Base-by-base conservation (phyloP, 2,329 filamentous ascomycete genomes). In the Hymenoscyphus repandus region DNA sequence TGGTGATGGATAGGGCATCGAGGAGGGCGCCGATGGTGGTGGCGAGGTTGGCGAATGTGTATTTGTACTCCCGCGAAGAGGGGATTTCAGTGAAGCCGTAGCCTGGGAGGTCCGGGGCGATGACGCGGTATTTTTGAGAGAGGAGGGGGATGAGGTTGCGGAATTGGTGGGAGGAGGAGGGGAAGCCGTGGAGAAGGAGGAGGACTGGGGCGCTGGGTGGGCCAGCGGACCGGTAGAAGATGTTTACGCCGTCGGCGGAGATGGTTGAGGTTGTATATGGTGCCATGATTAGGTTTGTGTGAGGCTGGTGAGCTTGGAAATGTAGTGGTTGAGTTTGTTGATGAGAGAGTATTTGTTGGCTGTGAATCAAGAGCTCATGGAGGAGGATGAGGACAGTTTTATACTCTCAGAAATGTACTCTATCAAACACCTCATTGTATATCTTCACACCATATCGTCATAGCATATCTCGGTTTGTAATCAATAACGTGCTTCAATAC, bases 41-140 rank as follows among this genome's bases (percentile, higher is more conserved):
- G 32, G 78, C 66, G 5, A 83, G 63, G 60, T 69, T 73, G 42
- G 70, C 74, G 56, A 84, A 83, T 12, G 72, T 79, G 68, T 81
- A 79, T 6, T 61, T 61, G 68, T 76, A 83, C 45, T 67, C 63
- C 80, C 75, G 34, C 73, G 72, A 31, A 1, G 58, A 56, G 0
- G 75, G 72, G 2, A 74, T 68, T 40, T 68, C 66, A 2, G 80
- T 83, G 65, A 81, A 80, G 46, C 80, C 80, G 56, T 74, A 84
- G 65, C 78, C 78, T 1, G 79, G 80, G 2, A 82, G 69, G 61
- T 83, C 80, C 0, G 79, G 80, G 0, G 79, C 79, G 12, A 83
- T 66, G 38, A 74, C 67, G 17, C 64, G 66, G 57, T 74, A 74
- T 32, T 63, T 46, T 10, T 43, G 11, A 6, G 12, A 22, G 22